phyloP scores from a whole-genome alignment of 2,329 filamentous ascomycete genomes.

The Hypoxylon sp. region DNA sequence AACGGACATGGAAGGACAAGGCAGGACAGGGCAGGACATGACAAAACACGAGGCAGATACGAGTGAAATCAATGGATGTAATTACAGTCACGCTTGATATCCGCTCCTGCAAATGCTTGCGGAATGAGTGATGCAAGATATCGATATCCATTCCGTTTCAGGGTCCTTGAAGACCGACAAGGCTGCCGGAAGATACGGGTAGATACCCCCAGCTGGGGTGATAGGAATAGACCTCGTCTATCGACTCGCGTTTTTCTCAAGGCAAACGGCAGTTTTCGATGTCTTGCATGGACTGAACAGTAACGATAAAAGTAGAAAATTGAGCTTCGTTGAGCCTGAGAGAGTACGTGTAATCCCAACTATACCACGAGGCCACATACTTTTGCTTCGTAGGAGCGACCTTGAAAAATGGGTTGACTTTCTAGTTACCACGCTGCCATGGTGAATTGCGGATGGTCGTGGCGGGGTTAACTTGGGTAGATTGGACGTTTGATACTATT shows the following conservation, averaged over 20 bases:
- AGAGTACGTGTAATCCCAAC: too few relatives aligned
- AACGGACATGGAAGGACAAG: neutral
- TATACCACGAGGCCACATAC: too few relatives aligned
- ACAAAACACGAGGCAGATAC: constrained; percentile 12
- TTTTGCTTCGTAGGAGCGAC: too few relatives aligned
- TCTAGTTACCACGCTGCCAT: too few relatives aligned
- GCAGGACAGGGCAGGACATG: neutral
- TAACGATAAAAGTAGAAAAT: too few relatives aligned
- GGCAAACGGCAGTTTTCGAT: neutral
- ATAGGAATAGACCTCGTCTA: neutral
- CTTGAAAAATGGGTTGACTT: too few relatives aligned
- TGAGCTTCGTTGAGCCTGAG: too few relatives aligned
- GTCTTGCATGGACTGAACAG: too few relatives aligned
- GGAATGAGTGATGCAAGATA: neutral
- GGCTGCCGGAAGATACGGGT: neutral
- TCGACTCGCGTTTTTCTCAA: neutral
- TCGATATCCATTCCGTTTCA: neutral
- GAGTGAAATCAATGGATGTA: constrained; percentile 12
- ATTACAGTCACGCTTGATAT: neutral
- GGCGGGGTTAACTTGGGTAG: too few relatives aligned
- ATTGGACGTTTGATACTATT: too few relatives aligned
- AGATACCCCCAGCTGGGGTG: neutral
- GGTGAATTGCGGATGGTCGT: too few relatives aligned
- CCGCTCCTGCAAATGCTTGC: neutral
- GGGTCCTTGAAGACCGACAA: neutral